Conservation (phyloP, 202 grass and related monocot species). For the Panicum virgatum region DNA sequence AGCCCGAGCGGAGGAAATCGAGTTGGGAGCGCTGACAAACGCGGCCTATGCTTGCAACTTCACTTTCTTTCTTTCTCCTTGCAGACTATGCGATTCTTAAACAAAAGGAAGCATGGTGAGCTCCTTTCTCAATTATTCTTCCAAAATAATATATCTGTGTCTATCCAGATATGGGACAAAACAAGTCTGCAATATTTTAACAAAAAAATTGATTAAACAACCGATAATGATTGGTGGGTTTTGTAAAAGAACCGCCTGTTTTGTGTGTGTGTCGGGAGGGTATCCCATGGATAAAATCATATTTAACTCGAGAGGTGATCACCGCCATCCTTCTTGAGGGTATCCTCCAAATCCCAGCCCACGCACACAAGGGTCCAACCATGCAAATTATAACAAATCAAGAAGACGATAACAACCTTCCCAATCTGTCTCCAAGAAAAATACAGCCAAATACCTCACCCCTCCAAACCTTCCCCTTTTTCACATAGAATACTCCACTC, state of each 20-base stretch:
- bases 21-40: too few species aligned
- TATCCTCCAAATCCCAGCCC: conserved; percentile 6
- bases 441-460: conserved; percentile 20
- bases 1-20: too few species aligned
- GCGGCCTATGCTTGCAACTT: too few species aligned
- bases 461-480: neutral
- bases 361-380: conserved; percentile 2
- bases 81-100: neutral
- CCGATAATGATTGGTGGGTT: neutral
- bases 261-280: neutral
- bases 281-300: neutral
- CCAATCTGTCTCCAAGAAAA: conserved; percentile 5
- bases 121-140: neutral
- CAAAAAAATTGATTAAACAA: neutral
- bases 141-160: neutral
- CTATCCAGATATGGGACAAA: conserved; percentile 1
- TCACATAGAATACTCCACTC: conserved; percentile 39
- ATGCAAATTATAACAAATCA: conserved; percentile 29
- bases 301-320: conserved; percentile 11
- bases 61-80: neutral
- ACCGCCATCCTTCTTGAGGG: conserved; percentile 16
- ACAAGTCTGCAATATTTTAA: neutral
- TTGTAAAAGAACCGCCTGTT: neutral
- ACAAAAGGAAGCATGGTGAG: neutral
- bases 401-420: conserved; percentile 26